Conservation (phyloP, 306 rosid genomes). For the Hylodesmum podocarpum region DNA sequence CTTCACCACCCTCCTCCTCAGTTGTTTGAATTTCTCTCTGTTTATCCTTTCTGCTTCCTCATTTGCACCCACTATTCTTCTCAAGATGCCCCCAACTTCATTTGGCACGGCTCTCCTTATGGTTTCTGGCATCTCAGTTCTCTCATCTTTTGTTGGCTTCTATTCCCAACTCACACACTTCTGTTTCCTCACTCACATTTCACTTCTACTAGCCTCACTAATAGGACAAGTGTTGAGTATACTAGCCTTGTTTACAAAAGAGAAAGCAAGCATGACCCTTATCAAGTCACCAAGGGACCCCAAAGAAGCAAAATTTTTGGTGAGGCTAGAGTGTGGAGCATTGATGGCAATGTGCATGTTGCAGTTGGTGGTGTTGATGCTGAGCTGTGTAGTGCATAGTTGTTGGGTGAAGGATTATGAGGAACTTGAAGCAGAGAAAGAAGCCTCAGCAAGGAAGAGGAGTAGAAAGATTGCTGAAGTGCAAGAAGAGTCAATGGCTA, state of each 20-base stretch:
- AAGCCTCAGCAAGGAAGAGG: slow-evolving; percentile 53
- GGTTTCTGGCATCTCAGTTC: slow-evolving; percentile 62
- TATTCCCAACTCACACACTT: slow-evolving; percentile 66
- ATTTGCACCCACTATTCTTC: slow-evolving; percentile 64
- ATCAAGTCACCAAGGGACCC: slow-evolving; percentile 59
- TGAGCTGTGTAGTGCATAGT: slow-evolving; percentile 70
- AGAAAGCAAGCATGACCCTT: slow-evolving; percentile 51
- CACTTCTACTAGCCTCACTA: slow-evolving; percentile 52
- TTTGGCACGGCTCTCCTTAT: slow-evolving; percentile 66
- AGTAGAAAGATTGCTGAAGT: slow-evolving; percentile 54
- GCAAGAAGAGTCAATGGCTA: slow-evolving; percentile 63
- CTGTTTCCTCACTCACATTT: slow-evolving; percentile 66
- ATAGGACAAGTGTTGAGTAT: slow-evolving; percentile 52
- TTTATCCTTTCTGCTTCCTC: slow-evolving; percentile 67
- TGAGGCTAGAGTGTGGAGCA: slow-evolving; percentile 75
- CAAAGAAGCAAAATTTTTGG: slow-evolving; percentile 63
- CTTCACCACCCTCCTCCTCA: slow-evolving; percentile 62
- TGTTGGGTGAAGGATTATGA: slow-evolving; percentile 77
- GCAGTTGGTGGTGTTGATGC: slow-evolving; percentile 54
- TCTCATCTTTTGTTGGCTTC: slow-evolving; percentile 72
- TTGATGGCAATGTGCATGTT: slow-evolving; percentile 68
- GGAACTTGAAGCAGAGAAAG: slow-evolving; percentile 61
- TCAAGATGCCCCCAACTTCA: slow-evolving; percentile 74
- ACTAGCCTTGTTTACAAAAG: slow-evolving; percentile 62
- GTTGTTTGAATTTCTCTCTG: slow-evolving; percentile 55